Percentiles rank a stretch among this genome's conserved stretches.
Evolutionary conservation across 2,329 filamentous ascomycete species (phyloP).

Genomic region (Epichloe hybrida): DNA sequence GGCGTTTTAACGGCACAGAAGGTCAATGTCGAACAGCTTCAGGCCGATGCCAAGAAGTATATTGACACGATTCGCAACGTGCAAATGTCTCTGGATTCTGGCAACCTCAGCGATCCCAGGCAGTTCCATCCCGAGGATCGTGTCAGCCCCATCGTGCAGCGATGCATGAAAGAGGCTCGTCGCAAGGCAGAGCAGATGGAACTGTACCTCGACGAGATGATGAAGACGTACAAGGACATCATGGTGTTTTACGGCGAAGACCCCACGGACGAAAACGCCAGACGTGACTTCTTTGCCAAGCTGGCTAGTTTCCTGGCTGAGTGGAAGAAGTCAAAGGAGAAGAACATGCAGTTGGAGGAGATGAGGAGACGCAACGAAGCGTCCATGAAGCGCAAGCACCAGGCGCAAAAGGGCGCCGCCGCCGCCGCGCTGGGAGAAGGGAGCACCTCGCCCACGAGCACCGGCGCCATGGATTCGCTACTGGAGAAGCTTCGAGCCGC

Average conservation of each 20-base stretch:
- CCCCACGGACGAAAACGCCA: slow-evolving; percentile 76
- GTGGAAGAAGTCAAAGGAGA: slow-evolving; percentile 92
- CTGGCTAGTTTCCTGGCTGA: slow-evolving; percentile 79
- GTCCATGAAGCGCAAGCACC: slow-evolving; percentile 81
- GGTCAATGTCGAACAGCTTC: slow-evolving; percentile 87
- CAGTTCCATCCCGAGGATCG: slow-evolving; percentile 97
- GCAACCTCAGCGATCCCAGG: slow-evolving; percentile 90
- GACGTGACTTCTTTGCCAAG: slow-evolving; percentile 91
- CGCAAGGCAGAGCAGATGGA: slow-evolving; percentile 94
- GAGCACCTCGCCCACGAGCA: slow-evolving; percentile 55
- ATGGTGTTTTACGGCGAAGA: slow-evolving; percentile 97
- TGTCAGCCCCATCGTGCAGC: slow-evolving; percentile 79
- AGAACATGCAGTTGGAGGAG: slow-evolving; percentile 78
- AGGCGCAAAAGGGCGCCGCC: slow-evolving; percentile 39
- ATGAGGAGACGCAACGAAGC: slow-evolving; percentile 73
- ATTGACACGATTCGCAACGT: slow-evolving; percentile 92
- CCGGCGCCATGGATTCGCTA: slow-evolving; percentile 89
- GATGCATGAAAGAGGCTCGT: slow-evolving; percentile 91
- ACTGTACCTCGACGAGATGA: slow-evolving; percentile 87
- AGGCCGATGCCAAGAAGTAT: slow-evolving; percentile 77
- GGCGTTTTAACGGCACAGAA: slow-evolving; percentile 72
- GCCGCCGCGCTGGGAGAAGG: slow-evolving; percentile 22
- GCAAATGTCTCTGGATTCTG: slow-evolving; percentile 79
- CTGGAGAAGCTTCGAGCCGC: slow-evolving; percentile 91
- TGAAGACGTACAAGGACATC: slow-evolving; percentile 82